Base-by-base conservation (phyloP, 1,284 basidiomycete genomes). In the Entoloma clypeatum region DNA sequence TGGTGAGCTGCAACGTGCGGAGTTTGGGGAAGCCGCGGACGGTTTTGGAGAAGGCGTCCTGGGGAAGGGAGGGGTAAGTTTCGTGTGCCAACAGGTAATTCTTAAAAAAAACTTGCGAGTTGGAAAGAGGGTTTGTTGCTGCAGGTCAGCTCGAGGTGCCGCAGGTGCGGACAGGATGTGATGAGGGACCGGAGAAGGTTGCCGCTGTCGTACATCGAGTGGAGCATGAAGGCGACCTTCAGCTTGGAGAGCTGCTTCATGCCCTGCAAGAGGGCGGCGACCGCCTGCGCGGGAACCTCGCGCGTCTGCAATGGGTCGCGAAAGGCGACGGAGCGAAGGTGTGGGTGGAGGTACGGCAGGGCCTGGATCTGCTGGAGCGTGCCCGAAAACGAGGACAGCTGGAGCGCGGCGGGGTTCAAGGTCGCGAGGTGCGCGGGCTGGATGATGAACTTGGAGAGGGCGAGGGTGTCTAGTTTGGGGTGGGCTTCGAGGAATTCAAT, bases 141-240 rank as follows among this genome's bases (percentile, higher is more conserved):
- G 55, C 80, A 84, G 16, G 74, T 75, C 31, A 86, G 61, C 47
- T 81, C 75, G 5, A 86, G 67, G 50, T 78, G 71, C 22, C 65
- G 67, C 27, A 86, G 65, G 39, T 72, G 68, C 9, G 83, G 82
- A 51, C 81, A 85, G 1, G 78, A 72, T 10, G 74, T 61, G 31
- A 77, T 74, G 43, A 86, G 71, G 3, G 79, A 75, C 34, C 79
- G 74, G 31, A 86, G 65, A 38, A 85, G 63, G 48, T 77, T 77
- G 23, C 75, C 78, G 52, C 80, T 79, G 51, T 86, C 83, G 52
- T 85, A 85, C 50, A 79, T 77, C 4, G 80, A 81, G 50, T 85
- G 79, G 34, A 86, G 69, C 28, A 72, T 71, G 55, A 86, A 86
- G 11, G 74, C 67, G 36, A 86, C 72, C 40, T 71, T 76, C 41